phyloP scores from a whole-genome alignment of 257 asterid genomes.

The Plantago major region DNA sequence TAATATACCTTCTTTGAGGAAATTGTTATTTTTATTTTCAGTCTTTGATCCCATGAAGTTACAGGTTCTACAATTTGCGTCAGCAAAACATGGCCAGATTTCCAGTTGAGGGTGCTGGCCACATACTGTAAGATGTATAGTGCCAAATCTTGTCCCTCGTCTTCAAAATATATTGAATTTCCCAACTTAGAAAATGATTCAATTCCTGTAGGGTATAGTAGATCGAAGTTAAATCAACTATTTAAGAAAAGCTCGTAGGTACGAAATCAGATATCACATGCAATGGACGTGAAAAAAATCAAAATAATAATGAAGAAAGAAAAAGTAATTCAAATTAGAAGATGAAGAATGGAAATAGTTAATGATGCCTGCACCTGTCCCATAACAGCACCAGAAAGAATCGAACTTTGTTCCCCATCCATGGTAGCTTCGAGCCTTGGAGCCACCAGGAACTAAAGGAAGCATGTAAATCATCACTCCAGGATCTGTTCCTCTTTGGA shows the following conservation, averaged over 20 bases:
- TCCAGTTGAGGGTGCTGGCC: slow-evolving; percentile 73
- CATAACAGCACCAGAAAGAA: slow-evolving; percentile 97
- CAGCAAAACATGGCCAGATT: slow-evolving; percentile 46
- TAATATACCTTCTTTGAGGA: slow-evolving; percentile 37
- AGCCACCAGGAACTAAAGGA: slow-evolving; percentile 72
- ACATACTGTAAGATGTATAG: slow-evolving; percentile 78
- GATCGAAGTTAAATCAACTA: neutral
- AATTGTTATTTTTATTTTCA: slow-evolving; percentile 43
- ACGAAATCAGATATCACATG: neutral
- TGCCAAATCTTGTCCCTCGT: slow-evolving; percentile 42
- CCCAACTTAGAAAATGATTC: slow-evolving; percentile 95
- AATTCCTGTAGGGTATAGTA: slow-evolving; percentile 43
- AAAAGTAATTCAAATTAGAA: neutral
- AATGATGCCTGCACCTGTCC: slow-evolving; percentile 57
- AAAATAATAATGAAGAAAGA: slow-evolving; percentile 4
- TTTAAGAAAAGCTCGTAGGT: neutral
- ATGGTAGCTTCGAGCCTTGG: slow-evolving; percentile 77
- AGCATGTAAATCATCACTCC: slow-evolving; percentile 97
- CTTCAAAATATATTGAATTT: slow-evolving; percentile 89
- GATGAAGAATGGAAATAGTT: neutral
- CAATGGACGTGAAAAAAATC: neutral
- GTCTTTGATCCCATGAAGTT: slow-evolving; percentile 62
- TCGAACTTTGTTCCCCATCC: slow-evolving; percentile 88
- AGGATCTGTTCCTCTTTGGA: slow-evolving; percentile 87
- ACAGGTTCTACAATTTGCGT: slow-evolving; percentile 53